Evolutionary conservation across 306 rosid genomes (phyloP), one percentile per base, ranked within the genome.

Genomic region (Quercus variabilis): DNA sequence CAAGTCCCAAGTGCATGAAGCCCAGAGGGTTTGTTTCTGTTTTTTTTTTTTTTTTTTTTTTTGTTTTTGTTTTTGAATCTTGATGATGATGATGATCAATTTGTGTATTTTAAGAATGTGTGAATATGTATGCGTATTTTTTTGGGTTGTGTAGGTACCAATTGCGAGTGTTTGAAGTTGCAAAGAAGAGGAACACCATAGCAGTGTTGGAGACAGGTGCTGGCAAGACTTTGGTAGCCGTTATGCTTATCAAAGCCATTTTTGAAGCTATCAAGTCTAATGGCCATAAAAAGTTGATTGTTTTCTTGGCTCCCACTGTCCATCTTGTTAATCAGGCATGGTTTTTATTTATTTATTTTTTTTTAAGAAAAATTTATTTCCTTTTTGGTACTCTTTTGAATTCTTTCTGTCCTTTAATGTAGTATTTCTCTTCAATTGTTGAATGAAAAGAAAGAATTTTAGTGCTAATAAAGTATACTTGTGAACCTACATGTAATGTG

Each of bases 281-380:
- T 75, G 88, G 80, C 19, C 28, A 25, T 7, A 86, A 81, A 28
- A 90, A 85, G 74, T 71, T 79, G 64, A 86, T 91, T 62, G 28
- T 94, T 54, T 92, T 94, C 88, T 85, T 94, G 80, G 97, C 97
- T 83, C 97, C 99, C 12, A 92, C 97, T 1, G 97, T 94, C 76
- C 95, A 91, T 86, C 93, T 92, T 70, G 95, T 94, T 77, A 87
- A 87, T 73, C 99, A 92, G 94, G 99, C 81, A 81, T 72, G 79
- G 49, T 56, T 15, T 76, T 56, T 56, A 12, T 38, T 21, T 56
- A 12, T 38, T 21, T 57, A 43, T 25, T 21, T 30, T 38, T 19
- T 56, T 23, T 19, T n/a, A 52, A 13, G 46, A 10, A 2, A 33
- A 69, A 13, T 25, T 20, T 25, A 11, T 12, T 58, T 78, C 8